Evolutionary conservation across 1,284 basidiomycete genomes (phyloP), one percentile per base, ranked within the genome.

Genomic region (Boletus sp.): DNA sequence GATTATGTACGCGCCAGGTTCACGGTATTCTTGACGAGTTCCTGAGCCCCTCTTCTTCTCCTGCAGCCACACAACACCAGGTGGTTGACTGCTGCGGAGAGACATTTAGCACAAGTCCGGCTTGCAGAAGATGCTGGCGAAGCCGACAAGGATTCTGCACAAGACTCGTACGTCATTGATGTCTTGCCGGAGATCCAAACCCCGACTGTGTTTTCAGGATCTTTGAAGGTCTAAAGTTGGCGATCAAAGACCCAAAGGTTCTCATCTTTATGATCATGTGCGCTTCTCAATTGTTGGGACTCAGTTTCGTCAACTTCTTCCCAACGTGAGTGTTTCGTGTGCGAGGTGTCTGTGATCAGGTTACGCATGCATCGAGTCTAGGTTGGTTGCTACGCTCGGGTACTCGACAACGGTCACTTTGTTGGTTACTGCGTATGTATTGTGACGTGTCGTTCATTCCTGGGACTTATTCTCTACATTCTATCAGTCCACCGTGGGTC

Each of bases 271-370:
- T 80, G 36, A 33, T 84, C 9, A 77, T 81, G 73, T 66, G 66
- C 4, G 75, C 72, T 22, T 62, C 74, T 0, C 76, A 78, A 52
- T 61, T 80, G 9, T 60, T 88, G 13, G 84, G 84, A 0, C 67
- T 86, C 20, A 83, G 81, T 39, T 88, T 85, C 61, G 78, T 83
- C 43, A 80, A 82, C 54, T 89, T 85, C 72, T 89, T 87, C 69
- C 82, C 81, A 13, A 84, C 82, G 79, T 82, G 55, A 45, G 74
- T 67, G 5, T n/a, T n/a, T 38, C 16, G 35, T 6, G 25, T 14
- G 19, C 17, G 17, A 19, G 12, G 19, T 2, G 5, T 16, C 8
- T 29, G 26, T 19, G 23, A 29, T 33, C 3, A 41, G 9, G 29
- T 41, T 5, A 32, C 20, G 8, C 6, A 13, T 41, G 19, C 29